These are phyloP conservation scores for Groenewaldozyma salmanticensis DNA, from an alignment of 805 yeast genomes.

Conservation along the genomic window DNA sequence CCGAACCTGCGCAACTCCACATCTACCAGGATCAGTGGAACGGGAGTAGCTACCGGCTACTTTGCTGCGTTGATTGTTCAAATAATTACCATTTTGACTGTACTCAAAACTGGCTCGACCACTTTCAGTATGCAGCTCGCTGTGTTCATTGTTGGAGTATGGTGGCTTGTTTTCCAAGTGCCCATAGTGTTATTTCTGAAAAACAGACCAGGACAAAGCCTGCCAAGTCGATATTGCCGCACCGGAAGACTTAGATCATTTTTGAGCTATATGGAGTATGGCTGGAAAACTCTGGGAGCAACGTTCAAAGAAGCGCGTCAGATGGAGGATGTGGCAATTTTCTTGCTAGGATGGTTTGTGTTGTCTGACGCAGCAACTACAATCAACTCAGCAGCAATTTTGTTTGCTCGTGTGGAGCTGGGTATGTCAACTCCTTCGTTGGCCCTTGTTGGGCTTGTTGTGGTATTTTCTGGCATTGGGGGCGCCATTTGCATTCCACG, in stretches of 20 bases:
- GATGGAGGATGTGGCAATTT: conserved; percentile 56
- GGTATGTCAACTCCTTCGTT: conserved; percentile 59
- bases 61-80: conserved; percentile 61
- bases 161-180: conserved; percentile 69
- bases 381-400: conserved; percentile 67
- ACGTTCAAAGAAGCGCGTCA: conserved; percentile 53
- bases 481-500: conserved; percentile 57
- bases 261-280: conserved; percentile 38
- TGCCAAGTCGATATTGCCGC: conserved; percentile 17
- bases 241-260: conserved; percentile 5
- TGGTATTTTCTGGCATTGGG: conserved; percentile 55
- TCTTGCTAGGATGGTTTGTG: conserved; percentile 66
- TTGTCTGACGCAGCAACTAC: conserved; percentile 69
- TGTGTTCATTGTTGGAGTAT: conserved; percentile 53
- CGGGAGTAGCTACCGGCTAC: conserved; percentile 66
- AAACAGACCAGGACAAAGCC: conserved; percentile 34
- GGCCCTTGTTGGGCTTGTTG: conserved; percentile 54
- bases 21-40: conserved; percentile 42
- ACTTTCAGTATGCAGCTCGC: conserved; percentile 44
- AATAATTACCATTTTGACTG: conserved; percentile 45
- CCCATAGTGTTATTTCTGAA: conserved; percentile 46
- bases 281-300: conserved; percentile 49
- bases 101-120: conserved; percentile 30
- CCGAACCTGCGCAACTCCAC: not conserved
- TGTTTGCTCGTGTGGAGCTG: conserved; percentile 63